These are phyloP conservation scores for Cladobotryum mycophilum DNA, from an alignment of 2,329 filamentous ascomycete species.

Conservation along the genomic window DNA sequence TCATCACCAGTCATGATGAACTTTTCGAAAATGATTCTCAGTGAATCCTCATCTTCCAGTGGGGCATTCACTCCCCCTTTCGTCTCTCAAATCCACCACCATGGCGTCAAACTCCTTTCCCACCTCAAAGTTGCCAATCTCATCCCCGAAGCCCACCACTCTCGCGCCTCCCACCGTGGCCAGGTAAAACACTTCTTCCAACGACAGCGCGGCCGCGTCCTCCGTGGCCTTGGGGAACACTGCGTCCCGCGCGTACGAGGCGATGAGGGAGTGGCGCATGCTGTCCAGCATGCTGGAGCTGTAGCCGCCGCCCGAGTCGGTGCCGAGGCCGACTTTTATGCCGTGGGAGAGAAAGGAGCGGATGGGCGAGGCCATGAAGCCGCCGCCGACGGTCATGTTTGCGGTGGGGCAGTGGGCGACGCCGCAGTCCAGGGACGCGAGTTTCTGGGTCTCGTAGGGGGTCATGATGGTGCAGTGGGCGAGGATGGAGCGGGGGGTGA, in stretches of 20 bases:
- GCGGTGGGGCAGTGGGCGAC: constrained; percentile 59
- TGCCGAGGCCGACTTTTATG: constrained; percentile 62
- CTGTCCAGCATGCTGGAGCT: constrained; percentile 53
- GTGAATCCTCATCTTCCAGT: constrained; percentile 42
- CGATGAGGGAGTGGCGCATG: constrained; percentile 53
- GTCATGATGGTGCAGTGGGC: constrained; percentile 61
- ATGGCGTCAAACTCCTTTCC: constrained; percentile 60
- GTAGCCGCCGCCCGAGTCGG: constrained; percentile 58
- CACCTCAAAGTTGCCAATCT: constrained; percentile 49
- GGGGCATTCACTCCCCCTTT: constrained; percentile 43
- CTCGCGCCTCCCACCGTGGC: constrained; percentile 55
- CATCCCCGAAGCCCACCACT: constrained; percentile 48
- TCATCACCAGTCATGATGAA: constrained; percentile 62
- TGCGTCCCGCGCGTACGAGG: constrained; percentile 42
- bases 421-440: constrained; percentile 46
- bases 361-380: constrained; percentile 56
- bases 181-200: constrained; percentile 52
- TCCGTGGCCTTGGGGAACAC: constrained; percentile 32
- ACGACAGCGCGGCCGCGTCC: constrained; percentile 32
- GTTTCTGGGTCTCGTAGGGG: constrained; percentile 45
- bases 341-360: constrained; percentile 49
- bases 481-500: constrained; percentile 51
- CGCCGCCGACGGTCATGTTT: constrained; percentile 57
- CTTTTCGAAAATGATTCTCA: constrained; percentile 50
- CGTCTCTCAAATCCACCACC: constrained; percentile 35